These are phyloP conservation scores for Nevesoporus exiguus DNA, from an alignment of 768 basidiomycete species.

Conservation along the genomic window DNA sequence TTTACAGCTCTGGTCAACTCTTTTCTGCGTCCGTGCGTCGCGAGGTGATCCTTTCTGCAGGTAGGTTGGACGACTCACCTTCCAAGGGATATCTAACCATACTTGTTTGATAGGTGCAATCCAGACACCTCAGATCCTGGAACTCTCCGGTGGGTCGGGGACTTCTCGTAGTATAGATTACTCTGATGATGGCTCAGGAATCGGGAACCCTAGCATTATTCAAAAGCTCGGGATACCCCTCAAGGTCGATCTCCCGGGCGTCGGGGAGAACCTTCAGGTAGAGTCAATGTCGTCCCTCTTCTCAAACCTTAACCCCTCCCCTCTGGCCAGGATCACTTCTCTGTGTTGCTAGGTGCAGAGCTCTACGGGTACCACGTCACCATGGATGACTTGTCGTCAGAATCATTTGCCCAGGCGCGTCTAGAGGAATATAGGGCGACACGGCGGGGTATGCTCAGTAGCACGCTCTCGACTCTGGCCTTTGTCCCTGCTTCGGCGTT, in stretches of 20 bases:
- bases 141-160: slow-evolving; percentile 24
- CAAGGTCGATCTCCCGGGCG: slow-evolving; percentile 12
- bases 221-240: slow-evolving; percentile 20
- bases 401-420: slow-evolving; percentile 6
- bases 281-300: not conserved
- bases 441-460: slow-evolving; percentile 11
- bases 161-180: no score
- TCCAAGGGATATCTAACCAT: not conserved
- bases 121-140: slow-evolving; percentile 35
- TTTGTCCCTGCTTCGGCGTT: slow-evolving; percentile 14
- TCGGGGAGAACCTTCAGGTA: not conserved
- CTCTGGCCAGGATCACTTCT: slow-evolving; percentile 10
- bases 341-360: slow-evolving; percentile 15
- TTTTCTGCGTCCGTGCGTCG: slow-evolving; percentile 15
- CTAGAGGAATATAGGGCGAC: slow-evolving; percentile 12
- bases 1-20: slow-evolving; percentile 13
- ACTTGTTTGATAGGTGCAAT: slow-evolving; percentile 20
- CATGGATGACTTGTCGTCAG: slow-evolving; percentile 10
- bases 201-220: slow-evolving; percentile 11
- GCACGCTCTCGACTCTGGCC: slow-evolving; percentile 14
- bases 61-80: slow-evolving; percentile 1
- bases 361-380: slow-evolving; percentile 9
- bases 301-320: not conserved
- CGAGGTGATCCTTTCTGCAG: slow-evolving; percentile 21
- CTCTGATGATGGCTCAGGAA: slow-evolving; percentile 3